Percentiles rank a stretch among this genome's conserved stretches.
phyloP scores from a whole-genome alignment of 1,284 basidiomycete species.

The Fomitopsis betulina region DNA sequence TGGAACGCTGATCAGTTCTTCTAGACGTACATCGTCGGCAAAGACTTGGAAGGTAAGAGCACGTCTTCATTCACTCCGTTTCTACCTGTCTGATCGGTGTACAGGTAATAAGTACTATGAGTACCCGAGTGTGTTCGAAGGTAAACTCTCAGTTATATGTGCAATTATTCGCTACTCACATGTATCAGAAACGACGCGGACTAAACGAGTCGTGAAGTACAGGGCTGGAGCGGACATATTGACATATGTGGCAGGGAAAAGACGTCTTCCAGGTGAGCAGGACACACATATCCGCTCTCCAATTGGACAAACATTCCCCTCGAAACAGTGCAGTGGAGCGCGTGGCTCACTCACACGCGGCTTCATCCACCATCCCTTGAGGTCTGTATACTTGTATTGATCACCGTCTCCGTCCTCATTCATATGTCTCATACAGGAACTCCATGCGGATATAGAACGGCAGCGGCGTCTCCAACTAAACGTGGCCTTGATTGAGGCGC shows the following conservation, averaged over 20 bases:
- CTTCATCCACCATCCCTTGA: constrained; percentile 24
- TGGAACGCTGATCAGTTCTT: neutral
- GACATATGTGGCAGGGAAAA: constrained; percentile 22
- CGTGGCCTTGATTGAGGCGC: constrained; percentile 25
- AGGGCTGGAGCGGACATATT: constrained; percentile 23
- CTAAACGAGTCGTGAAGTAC: constrained; percentile 31
- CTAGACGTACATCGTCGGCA: constrained; percentile 22
- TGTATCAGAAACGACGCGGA: constrained; percentile 15
- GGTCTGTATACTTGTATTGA: constrained; percentile 2
- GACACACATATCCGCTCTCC: neutral
- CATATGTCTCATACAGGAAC: constrained; percentile 15
- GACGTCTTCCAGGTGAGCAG: constrained; percentile 21
- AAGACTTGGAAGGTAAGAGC: constrained; percentile 25
- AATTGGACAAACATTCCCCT: neutral
- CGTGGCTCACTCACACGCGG: constrained; percentile 30
- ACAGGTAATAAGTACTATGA: constrained; percentile 28
- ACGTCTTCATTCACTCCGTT: neutral
- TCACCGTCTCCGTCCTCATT: neutral
- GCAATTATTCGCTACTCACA: neutral
- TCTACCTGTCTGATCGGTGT: neutral
- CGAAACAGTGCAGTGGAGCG: constrained; percentile 26
- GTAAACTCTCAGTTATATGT: constrained; percentile 9
- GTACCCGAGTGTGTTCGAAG: constrained; percentile 20
- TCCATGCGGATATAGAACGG: constrained; percentile 23
- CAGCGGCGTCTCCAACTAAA: constrained; percentile 20